phyloP scores from a whole-genome alignment of 768 basidiomycete genomes.

The Xerocomus potaroensis region DNA sequence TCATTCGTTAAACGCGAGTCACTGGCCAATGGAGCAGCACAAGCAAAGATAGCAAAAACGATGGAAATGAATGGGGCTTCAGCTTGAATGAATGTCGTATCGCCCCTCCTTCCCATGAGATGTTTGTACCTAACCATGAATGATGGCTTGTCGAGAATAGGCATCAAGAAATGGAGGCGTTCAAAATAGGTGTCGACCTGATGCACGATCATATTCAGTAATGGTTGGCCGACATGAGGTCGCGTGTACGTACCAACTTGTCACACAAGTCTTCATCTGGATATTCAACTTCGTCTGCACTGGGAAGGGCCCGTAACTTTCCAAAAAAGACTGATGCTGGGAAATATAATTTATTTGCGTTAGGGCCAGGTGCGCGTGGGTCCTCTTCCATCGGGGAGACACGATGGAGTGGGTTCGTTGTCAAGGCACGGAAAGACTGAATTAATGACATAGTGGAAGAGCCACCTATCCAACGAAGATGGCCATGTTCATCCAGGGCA shows the following conservation, averaged over 20 bases:
- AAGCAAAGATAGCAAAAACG: constrained; percentile 88
- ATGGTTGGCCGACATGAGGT: constrained; percentile 9
- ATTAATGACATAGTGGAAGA: constrained; percentile 91
- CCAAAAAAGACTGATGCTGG: constrained; percentile 86
- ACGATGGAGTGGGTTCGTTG: constrained; percentile 68
- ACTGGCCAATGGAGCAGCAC: constrained; percentile 73
- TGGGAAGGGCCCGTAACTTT: constrained; percentile 76
- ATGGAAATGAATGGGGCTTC: constrained; percentile 78
- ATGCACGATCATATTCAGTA: constrained; percentile 22
- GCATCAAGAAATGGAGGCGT: constrained; percentile 84
- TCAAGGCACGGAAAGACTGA: constrained; percentile 77
- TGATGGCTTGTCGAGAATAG: constrained; percentile 79
- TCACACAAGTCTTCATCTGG: constrained; percentile 82
- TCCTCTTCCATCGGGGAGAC: constrained; percentile 85
- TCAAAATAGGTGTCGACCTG: constrained; percentile 87
- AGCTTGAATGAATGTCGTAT: constrained; percentile 47
- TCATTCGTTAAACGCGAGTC: constrained; percentile 64
- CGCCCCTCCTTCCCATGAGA: constrained; percentile 67
- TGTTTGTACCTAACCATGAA: constrained; percentile 69
- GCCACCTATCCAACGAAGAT: constrained; percentile 89
- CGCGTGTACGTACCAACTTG: constrained; percentile 60
- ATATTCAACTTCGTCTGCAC: constrained; percentile 83
- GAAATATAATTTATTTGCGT: constrained; percentile 82
- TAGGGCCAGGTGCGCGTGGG: constrained; percentile 71
- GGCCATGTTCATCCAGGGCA: constrained; percentile 84